These are phyloP conservation scores for Barbarea vulgaris DNA, from an alignment of 345 rosid species.

Conservation along the genomic window DNA sequence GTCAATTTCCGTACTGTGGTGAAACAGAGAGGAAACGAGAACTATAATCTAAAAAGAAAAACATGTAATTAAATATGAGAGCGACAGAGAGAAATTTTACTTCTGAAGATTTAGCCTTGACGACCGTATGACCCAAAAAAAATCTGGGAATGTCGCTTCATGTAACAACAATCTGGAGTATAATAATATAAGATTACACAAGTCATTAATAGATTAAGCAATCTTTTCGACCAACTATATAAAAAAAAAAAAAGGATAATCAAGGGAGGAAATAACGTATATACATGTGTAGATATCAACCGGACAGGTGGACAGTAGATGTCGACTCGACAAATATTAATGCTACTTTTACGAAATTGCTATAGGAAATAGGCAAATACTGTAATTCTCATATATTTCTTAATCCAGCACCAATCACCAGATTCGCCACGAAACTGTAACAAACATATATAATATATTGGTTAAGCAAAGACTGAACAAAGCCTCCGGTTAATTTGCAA, in stretches of 20 bases:
- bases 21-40: constrained; percentile 26
- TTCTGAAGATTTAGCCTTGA: constrained; percentile 13
- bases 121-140: constrained; percentile 1
- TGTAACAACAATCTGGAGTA: too few relatives aligned
- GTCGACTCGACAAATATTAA: background rate
- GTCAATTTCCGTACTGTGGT: background rate
- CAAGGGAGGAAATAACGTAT: background rate
- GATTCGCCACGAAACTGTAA: background rate
- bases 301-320: constrained; percentile 12
- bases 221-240: background rate
- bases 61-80: background rate
- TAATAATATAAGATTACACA: too few relatives aligned
- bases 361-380: background rate
- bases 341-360: background rate
- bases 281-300: background rate
- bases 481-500: background rate
- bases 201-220: background rate
- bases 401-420: background rate
- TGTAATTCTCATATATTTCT: background rate
- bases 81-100: background rate
- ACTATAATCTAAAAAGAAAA: background rate
- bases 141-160: background rate
- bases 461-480: background rate
- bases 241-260: background rate
- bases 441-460: background rate